Evolutionary conservation across 495 filamentous ascomycete genomes (phyloP), one percentile per base, ranked within the genome.

Genomic region (Talaromyces stipitatus): DNA sequence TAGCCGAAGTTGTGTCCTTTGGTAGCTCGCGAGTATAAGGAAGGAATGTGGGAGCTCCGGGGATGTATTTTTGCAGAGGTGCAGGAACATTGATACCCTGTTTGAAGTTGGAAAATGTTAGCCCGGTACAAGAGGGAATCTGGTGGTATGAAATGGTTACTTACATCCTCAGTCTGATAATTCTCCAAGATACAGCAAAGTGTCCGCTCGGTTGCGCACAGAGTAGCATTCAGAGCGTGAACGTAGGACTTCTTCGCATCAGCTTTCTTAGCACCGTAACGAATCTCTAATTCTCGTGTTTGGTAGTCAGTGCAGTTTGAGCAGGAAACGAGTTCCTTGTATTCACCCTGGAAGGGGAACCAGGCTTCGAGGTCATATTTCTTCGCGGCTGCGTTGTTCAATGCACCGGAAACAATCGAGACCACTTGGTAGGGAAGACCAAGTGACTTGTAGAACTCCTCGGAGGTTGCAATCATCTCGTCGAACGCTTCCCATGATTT

Each of bases 301-400:
- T 97, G 92, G 78, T 96, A 97, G 69, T 97, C 92, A 0, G 90
- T 94, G 77, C 92, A 97, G 72, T 96, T 97, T 56, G 87, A 91
- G 78, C 90, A 95, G 23, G 90, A 95, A 38, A 98, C 92, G 12
- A 97, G 80, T 70, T 96, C 91, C 73, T 97, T 98, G 81, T 96
- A 97, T 69, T 97, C 95, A 59, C 89, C 85, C 62, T 92, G 89
- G 81, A 90, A 91, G 22, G 92, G 95, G 73, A 97, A 97, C 89
- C 91, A 96, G 2, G 95, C 95, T 69, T 98, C 94, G 14, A 97
- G 81, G 64, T 98, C 94, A 67, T 86, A 95, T 68, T 98, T 98
- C 78, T 95, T 96, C 5, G 90, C 73, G 5, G 95, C 94, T 0
- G 90, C 91, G 61, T 96, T 95, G 73, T 95, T 97, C 64, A 97